Conservation (phyloP, 495 filamentous ascomycete genomes). For the Xylaria cubensis region DNA sequence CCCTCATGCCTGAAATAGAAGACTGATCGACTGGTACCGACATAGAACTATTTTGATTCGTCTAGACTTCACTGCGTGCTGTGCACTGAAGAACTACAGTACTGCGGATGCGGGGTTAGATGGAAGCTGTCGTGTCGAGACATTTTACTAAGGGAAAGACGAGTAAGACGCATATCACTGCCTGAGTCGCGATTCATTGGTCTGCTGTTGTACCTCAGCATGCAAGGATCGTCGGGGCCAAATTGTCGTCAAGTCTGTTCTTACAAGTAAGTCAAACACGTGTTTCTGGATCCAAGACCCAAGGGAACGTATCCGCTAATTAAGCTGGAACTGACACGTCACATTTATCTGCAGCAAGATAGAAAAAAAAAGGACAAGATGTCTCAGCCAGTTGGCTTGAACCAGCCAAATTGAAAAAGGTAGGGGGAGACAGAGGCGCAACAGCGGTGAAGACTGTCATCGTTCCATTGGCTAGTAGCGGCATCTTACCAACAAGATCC, state of each 20-base stretch:
- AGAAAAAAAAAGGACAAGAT: not conserved
- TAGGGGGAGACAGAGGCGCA: conserved; percentile 7
- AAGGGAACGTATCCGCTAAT: not conserved
- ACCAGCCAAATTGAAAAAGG: not conserved
- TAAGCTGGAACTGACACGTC: conserved; percentile 11
- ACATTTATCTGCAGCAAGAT: not conserved
- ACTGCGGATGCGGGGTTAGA: not conserved
- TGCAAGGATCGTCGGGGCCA: not conserved
- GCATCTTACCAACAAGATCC: not conserved
- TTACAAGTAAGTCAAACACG: conserved; percentile 1
- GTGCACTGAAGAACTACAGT: not conserved
- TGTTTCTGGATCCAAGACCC: conserved; percentile 13
- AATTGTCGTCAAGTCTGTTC: conserved; percentile 6
- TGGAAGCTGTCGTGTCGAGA: not conserved
- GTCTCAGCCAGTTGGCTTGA: conserved; percentile 2
- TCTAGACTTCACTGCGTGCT: not conserved
- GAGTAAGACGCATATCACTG: not conserved
- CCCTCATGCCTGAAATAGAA: not conserved
- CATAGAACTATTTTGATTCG: not conserved
- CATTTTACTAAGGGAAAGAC: not conserved
- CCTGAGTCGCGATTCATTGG: not conserved
- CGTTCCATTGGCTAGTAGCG: conserved; percentile 1
- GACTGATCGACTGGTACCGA: not conserved
- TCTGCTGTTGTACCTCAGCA: not conserved
- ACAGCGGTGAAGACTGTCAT: conserved; percentile 19